Base-by-base conservation (phyloP, 2,329 filamentous ascomycete genomes). In the Xylaria sp. region DNA sequence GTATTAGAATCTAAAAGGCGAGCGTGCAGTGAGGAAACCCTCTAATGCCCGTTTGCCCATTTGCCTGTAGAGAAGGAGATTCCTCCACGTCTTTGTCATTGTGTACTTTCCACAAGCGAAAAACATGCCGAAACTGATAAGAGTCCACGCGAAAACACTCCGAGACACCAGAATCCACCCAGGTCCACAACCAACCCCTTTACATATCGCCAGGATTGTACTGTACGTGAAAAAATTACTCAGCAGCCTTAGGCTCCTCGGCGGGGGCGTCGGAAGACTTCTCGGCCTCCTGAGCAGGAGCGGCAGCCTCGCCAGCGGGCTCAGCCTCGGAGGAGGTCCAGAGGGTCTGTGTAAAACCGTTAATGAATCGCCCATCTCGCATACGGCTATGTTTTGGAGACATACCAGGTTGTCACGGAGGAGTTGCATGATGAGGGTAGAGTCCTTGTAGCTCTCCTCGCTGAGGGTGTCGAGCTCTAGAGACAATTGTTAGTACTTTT, bases 371-470 rank as follows among this genome's bases (percentile, higher is more conserved):
- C 4, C n/a, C 42, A 6, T 13, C 23, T 9, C n/a, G 3, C 16
- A 16, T 34, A 54, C 49, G 11, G 1, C 34, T 30, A 30, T 30
- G 23, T 30, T 30, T 18, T 3, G 10, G 34, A 46, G 42, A 76
- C 84, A 68, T 83, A 95, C 91, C 76, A 97, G 77, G 86, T 97
- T 97, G 83, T 97, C 92, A 76, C 92, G 90, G 75, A 97, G 88
- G 65, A 97, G 89, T 83, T 97, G 92, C 92, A 97, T 97, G 81
- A 97, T 97, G 72, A 97, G 87, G 66, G 92, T 97, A 52, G 91
- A 96, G 83, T 97, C 92, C 87, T 96, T 96, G 90, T 97, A 97
- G 85, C 91, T 95, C 85, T 97, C 92, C 86, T 97, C 92, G 76
- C 90, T 95, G 69, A 97, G 83, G 69, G 92, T 96, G 78, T 97